A percentile compares a stretch with the other conserved stretches of the same genome.
phyloP scores from a whole-genome alignment of 805 yeast genomes.

The Peterozyma xylosa region DNA sequence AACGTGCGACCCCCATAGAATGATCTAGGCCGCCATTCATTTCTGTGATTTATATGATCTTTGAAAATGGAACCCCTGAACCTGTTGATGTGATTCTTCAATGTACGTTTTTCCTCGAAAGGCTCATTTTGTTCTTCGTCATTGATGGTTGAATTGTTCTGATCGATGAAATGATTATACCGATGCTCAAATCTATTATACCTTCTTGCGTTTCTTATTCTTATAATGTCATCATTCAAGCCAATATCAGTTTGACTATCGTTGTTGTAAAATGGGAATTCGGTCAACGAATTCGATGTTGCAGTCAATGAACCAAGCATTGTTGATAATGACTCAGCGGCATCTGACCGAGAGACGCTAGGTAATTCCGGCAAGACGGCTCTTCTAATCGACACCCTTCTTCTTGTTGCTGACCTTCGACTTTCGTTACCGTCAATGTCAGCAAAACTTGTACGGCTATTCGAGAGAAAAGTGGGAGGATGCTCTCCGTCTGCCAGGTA shows the following conservation, averaged over 20 bases:
- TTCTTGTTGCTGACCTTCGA: too few species aligned
- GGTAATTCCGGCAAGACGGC: too few species aligned
- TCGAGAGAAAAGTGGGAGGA: too few species aligned
- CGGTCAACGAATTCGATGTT: not conserved
- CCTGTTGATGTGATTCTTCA: not conserved
- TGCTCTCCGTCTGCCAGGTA: too few species aligned
- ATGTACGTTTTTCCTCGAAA: not conserved
- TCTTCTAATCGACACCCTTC: too few species aligned
- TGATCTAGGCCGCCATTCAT: not conserved
- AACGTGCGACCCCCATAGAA: not conserved
- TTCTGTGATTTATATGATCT: slow-evolving; percentile 1
- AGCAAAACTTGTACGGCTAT: too few species aligned
- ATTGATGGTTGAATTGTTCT: not conserved
- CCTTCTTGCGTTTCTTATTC: slow-evolving; percentile 8
- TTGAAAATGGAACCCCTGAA: slow-evolving; percentile 2
- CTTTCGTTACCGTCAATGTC: too few species aligned
- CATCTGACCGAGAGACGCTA: not conserved
- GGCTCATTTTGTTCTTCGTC: slow-evolving; percentile 5
- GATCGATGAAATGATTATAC: too few species aligned
- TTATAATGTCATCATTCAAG: slow-evolving; percentile 15
- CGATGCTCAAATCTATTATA: too few species aligned
- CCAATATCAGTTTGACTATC: slow-evolving; percentile 16
- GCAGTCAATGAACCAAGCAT: slow-evolving; percentile 5
- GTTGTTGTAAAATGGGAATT: slow-evolving; percentile 10
- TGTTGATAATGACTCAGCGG: slow-evolving; percentile 2